Conservation (phyloP, 2,329 filamentous ascomycete genomes). For the Calonectria naviculata region DNA sequence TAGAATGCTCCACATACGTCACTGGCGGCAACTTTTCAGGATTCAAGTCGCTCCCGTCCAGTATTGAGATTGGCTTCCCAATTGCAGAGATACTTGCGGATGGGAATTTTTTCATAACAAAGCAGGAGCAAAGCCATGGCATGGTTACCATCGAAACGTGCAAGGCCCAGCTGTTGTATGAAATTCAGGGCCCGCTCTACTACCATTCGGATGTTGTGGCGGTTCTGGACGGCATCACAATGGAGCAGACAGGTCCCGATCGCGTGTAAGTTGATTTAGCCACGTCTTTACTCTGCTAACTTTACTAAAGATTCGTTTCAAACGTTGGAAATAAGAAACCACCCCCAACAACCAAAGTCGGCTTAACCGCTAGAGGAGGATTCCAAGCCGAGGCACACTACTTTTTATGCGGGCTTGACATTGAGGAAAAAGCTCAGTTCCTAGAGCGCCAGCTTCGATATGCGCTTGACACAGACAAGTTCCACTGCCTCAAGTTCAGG, state of each 20-base stretch:
- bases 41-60: conserved; percentile 42
- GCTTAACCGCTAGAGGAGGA: conserved; percentile 51
- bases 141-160: conserved; percentile 43
- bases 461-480: conserved; percentile 38
- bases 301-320: background rate
- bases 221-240: conserved; percentile 47
- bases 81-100: conserved; percentile 43
- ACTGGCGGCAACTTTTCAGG: conserved; percentile 64
- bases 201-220: conserved; percentile 53
- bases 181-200: conserved; percentile 53
- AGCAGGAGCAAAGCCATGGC: conserved; percentile 44
- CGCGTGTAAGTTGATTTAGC: conserved; percentile 30
- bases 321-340: conserved; percentile 22
- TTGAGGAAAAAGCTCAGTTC: conserved; percentile 48
- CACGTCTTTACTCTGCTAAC: background rate
- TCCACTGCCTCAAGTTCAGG: conserved; percentile 45
- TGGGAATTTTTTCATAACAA: conserved; percentile 45
- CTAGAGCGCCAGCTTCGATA: background rate
- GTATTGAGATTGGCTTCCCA: conserved; percentile 36
- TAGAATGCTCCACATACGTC: conserved; percentile 63
- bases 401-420: conserved; percentile 52
- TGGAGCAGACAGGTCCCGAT: conserved; percentile 55
- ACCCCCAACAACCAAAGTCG: conserved; percentile 39
- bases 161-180: conserved; percentile 50
- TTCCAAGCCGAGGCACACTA: conserved; percentile 56